Conservation (phyloP, 768 basidiomycete genomes). For the Lanmaoa rubissima region DNA sequence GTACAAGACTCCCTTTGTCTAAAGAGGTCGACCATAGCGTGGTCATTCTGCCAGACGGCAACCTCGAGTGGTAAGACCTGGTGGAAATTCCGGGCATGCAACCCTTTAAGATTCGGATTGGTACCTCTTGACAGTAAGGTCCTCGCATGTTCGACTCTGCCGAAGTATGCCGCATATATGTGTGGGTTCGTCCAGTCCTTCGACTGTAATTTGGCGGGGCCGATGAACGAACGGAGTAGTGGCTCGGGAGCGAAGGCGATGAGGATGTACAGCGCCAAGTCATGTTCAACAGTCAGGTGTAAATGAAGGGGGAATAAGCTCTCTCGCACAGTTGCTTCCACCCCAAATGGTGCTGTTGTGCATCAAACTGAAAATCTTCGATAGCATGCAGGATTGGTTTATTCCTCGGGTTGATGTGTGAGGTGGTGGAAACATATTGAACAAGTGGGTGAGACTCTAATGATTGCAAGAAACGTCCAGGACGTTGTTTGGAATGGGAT, state of each 20-base stretch:
- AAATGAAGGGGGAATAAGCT: rapidly evolving
- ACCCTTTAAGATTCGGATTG: not conserved
- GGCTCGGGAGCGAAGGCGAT: not conserved
- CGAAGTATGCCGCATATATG: slow-evolving; percentile 5
- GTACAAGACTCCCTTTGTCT: not conserved
- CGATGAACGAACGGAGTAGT: not conserved
- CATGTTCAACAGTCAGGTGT: not conserved
- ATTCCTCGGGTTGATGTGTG: too few species aligned
- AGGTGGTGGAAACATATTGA: not conserved
- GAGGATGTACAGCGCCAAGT: not conserved
- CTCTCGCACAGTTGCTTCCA: too few species aligned
- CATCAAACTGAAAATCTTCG: too few species aligned
- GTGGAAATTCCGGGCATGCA: not conserved
- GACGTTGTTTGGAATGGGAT: too few species aligned
- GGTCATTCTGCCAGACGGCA: not conserved
- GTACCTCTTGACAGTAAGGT: not conserved
- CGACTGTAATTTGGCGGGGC: not conserved
- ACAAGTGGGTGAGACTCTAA: not conserved
- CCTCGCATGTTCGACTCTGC: slow-evolving; percentile 3
- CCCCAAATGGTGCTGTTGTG: too few species aligned
- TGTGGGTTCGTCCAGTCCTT: slow-evolving; percentile 9
- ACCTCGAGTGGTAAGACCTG: not conserved
- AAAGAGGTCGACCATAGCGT: not conserved
- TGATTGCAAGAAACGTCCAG: not conserved
- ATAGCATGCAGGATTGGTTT: too few species aligned